Percentiles rank a stretch among this genome's conserved stretches.
Conservation (phyloP, 1,284 basidiomycete species). For the Phlebopus sp. region DNA sequence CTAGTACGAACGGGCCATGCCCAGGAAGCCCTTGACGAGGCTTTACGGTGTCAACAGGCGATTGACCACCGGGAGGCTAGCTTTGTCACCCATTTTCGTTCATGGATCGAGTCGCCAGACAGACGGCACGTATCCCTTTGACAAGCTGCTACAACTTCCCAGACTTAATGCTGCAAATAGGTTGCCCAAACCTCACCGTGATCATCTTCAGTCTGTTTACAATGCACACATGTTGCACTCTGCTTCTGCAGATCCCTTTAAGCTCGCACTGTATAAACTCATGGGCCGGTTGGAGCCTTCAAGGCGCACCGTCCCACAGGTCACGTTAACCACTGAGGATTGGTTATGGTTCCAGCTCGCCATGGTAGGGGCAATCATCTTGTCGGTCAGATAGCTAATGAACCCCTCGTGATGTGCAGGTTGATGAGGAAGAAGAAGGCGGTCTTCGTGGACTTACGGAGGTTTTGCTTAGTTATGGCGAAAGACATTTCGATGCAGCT, state of each 20-base stretch:
- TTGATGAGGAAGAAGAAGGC: conserved; percentile 76
- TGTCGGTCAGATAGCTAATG: neutral
- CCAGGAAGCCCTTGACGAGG: conserved; percentile 78
- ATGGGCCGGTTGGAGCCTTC: conserved; percentile 90
- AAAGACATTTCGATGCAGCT: conserved; percentile 84
- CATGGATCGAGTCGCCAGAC: conserved; percentile 84
- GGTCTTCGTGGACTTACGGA: conserved; percentile 80
- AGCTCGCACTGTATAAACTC: conserved; percentile 92
- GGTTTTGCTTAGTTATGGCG: conserved; percentile 84
- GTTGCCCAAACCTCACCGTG: conserved; percentile 76
- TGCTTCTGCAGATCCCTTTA: conserved; percentile 87
- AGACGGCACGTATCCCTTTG: conserved; percentile 50
- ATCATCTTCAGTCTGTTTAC: conserved; percentile 85
- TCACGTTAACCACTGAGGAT: conserved; percentile 92
- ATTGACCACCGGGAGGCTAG: conserved; percentile 81
- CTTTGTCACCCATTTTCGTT: conserved; percentile 82
- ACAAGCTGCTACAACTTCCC: conserved; percentile 4
- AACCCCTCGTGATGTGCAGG: conserved; percentile 34
- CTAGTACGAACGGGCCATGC: conserved; percentile 85
- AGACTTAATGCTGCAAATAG: conserved; percentile 35
- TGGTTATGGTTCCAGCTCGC: conserved; percentile 98
- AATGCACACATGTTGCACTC: conserved; percentile 92
- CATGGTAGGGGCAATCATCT: conserved; percentile 50
- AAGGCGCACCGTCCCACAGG: conserved; percentile 77
- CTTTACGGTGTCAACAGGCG: conserved; percentile 67